A percentile compares a stretch with the other conserved stretches of the same genome.
Evolutionary conservation across 2,329 filamentous ascomycete species (phyloP).

Genomic region (Pseudogymnoascus sp.): DNA sequence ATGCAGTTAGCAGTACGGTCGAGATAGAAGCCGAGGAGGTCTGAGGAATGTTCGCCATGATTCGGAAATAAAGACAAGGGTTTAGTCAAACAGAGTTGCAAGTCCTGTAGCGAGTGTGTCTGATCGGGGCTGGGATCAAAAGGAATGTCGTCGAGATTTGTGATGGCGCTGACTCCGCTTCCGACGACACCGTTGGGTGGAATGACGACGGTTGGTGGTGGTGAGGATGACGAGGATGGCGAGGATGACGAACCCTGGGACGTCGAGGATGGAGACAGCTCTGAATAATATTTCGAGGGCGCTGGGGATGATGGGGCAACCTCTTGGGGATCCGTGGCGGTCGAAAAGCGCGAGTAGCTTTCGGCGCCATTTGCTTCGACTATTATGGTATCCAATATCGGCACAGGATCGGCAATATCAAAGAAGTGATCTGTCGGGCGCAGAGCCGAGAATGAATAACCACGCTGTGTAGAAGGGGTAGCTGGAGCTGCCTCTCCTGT

Average conservation of each 20-base stretch:
- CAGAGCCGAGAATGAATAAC: neutral
- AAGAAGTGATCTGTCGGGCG: neutral
- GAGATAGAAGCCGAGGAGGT: conserved; percentile 42
- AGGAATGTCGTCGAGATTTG: neutral
- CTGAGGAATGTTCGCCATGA: conserved; percentile 34
- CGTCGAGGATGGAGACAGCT: neutral
- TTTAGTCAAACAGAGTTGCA: neutral
- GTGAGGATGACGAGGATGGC: neutral
- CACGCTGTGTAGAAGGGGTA: neutral
- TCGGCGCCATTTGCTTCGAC: neutral
- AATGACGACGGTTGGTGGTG: neutral
- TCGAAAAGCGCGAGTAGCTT: neutral
- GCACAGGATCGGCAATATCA: neutral
- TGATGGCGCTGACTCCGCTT: neutral
- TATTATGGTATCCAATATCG: neutral
- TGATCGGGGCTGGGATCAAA: neutral
- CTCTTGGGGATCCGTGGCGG: neutral
- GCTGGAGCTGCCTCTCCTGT: neutral
- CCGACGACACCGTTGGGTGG: neutral
- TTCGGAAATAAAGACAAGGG: conserved; percentile 7
- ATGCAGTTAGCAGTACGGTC: conserved; percentile 41
- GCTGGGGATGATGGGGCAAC: neutral
- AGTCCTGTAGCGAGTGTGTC: neutral
- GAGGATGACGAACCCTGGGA: neutral
- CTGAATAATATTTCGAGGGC: neutral